Evolutionary conservation across 108 stramenopile species (phyloP).

Genomic region (Cylindrotheca fusiformis): DNA sequence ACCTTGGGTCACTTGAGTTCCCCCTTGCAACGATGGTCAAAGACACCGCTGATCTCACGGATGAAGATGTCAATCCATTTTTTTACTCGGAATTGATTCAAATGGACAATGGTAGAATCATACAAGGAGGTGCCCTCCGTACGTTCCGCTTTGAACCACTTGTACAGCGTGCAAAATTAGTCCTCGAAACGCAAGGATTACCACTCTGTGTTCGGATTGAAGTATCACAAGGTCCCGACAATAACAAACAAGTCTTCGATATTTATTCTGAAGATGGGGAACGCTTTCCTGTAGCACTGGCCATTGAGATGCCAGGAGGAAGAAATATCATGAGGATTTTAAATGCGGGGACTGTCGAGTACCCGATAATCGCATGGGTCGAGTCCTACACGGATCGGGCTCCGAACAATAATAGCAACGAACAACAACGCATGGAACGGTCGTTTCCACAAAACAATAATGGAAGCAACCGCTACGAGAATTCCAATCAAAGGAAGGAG

Average conservation of each 20-base stretch:
- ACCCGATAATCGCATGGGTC: conserved; percentile 42
- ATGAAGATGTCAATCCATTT: not conserved
- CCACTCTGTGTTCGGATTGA: conserved; percentile 55
- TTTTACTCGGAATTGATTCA: not conserved
- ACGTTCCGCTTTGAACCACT: not conserved
- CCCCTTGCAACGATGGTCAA: conserved; percentile 65
- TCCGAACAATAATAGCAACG: not conserved
- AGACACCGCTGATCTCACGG: not conserved
- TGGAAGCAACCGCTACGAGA: too few species aligned
- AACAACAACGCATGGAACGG: too few species aligned
- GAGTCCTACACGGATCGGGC: conserved; percentile 25
- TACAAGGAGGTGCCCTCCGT: conserved; percentile 9
- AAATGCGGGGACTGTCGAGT: conserved; percentile 52
- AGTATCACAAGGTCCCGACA: conserved; percentile 54
- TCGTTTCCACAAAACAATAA: too few species aligned
- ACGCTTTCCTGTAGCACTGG: conserved; percentile 47
- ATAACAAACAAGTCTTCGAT: conserved; percentile 60
- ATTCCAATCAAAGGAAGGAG: too few species aligned
- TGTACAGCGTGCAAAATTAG: conserved; percentile 29
- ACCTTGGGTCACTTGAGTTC: conserved; percentile 76
- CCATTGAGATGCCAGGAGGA: conserved; percentile 49
- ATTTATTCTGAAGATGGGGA: conserved; percentile 54
- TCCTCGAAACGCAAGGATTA: conserved; percentile 53
- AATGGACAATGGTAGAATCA: not conserved
- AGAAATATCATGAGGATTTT: conserved; percentile 51